Percentiles rank a stretch among this genome's conserved stretches.
Conservation (phyloP, 164 flowering plant species). For the Kalanchoe fedtschenkoi region DNA sequence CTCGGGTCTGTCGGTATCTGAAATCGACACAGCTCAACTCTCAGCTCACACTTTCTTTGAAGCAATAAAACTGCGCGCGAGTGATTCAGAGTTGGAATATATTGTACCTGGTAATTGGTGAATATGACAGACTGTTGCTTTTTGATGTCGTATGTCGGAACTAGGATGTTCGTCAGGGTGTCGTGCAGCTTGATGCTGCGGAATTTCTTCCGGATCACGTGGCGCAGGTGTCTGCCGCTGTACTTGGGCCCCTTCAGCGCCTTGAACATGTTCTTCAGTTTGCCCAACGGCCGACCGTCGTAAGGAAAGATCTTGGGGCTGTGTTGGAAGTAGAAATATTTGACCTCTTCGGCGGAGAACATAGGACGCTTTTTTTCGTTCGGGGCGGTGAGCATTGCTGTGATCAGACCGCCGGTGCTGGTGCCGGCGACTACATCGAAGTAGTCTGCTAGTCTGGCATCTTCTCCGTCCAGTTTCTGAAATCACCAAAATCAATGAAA, state of each 20-base stretch:
- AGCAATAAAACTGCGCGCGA: too few species aligned
- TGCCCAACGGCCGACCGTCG: slow-evolving; percentile 4
- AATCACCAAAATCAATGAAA: background rate
- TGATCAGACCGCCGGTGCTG: slow-evolving; percentile 26
- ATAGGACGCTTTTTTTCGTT: slow-evolving; percentile 17
- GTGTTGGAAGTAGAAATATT: slow-evolving; percentile 16
- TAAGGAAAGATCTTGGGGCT: slow-evolving; percentile 22
- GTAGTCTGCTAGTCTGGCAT: slow-evolving; percentile 23
- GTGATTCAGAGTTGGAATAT: too few species aligned
- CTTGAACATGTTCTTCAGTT: background rate
- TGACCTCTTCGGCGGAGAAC: slow-evolving; percentile 21
- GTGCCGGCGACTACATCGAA: slow-evolving; percentile 23
- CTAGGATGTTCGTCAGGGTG: slow-evolving; percentile 20
- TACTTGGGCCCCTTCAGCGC: slow-evolving; percentile 18
- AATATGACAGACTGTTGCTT: slow-evolving; percentile 18
- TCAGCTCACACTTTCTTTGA: background rate
- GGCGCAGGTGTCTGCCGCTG: slow-evolving; percentile 16
- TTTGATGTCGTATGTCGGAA: slow-evolving; percentile 25
- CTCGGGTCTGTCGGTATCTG: slow-evolving; percentile 6
- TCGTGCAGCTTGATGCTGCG: slow-evolving; percentile 13
- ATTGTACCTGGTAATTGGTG: slow-evolving; percentile 15
- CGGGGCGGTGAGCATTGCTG: slow-evolving; percentile 27
- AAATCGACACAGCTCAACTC: background rate
- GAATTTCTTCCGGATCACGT: slow-evolving; percentile 7
- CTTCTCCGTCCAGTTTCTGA: slow-evolving; percentile 19